Evolutionary conservation across 495 filamentous ascomycete species (phyloP), one percentile per base, ranked within the genome.

Genomic region (Melanomma pulvis-pyrius): DNA sequence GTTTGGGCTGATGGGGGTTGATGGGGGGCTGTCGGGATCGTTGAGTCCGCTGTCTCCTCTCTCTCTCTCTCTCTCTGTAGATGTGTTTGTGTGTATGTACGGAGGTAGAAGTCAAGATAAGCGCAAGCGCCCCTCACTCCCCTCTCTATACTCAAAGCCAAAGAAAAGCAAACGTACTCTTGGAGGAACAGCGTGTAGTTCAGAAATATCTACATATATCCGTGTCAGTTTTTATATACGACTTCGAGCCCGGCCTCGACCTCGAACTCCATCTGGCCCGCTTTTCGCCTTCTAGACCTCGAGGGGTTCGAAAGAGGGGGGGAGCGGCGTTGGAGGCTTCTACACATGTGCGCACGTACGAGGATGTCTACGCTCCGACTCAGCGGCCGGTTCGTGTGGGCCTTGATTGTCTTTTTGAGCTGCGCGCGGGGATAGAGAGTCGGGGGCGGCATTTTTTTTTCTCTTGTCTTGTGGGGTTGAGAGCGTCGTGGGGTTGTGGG

Each of bases 121-220:
- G n/a, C n/a, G n/a, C n/a, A n/a, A n/a, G n/a, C n/a, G n/a, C n/a
- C n/a, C n/a, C n/a, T n/a, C n/a, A n/a, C n/a, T n/a, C n/a, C n/a
- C n/a, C n/a, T n/a, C n/a, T n/a, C n/a, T n/a, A n/a, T n/a, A n/a
- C n/a, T n/a, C n/a, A n/a, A n/a, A n/a, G n/a, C n/a, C n/a, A n/a
- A n/a, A n/a, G n/a, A 60, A 59, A 49, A 29, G 36, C 17, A 17
- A 32, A 59, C 84, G 66, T 78, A 94, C 92, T 89, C 88, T 82
- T 96, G 88, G 79, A 97, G 86, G 71, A 97, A 97, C 8, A 96
- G 82, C 73, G 90, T 87, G 73, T 96, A 96, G 72, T 97, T 90
- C 34, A 97, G 81, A 73, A 92, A 96, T 24, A 94, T n/a, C n/a
- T n/a, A n/a, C n/a, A n/a, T n/a, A n/a, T n/a, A n/a, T n/a, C n/a